Base-by-base conservation (phyloP, 148 eudicot genomes). In the Selenicereus undatus region DNA sequence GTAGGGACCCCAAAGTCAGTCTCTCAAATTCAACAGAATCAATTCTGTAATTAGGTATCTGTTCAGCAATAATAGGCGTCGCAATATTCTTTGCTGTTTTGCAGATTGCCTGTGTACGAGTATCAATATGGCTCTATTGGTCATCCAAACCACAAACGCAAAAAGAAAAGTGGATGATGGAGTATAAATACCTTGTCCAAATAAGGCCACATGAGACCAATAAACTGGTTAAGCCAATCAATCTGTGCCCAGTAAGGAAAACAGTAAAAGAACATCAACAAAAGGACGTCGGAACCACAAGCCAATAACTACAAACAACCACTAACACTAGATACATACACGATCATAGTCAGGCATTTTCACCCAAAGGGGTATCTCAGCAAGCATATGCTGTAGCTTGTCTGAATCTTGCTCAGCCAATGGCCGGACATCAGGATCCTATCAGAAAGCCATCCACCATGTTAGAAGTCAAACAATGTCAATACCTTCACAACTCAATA, bases 311-410 rank as follows among this genome's bases (percentile, higher is more conserved):
- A 78, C 36, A 11, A 48, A 79, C 22, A 88, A 70, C 51, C 16
- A 27, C 5, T 18, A 66, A 66, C 35, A 27, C 35, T 66, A 64
- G 69, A 27, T 73, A 76, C 97, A 66, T 90, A 94, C 98, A 78
- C 98, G 93, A 13, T 94, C 97, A 89, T 86, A 93, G 75, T 94
- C 98, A 65, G 98, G 98, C 79, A 88, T 89, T 82, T 94, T 94
- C 79, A 94, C 94, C 98, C 97, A 94, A 30, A 82, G 81, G 32
- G 97, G 98, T 86, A 93, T 94, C 87, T 94, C 98, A 82, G 90
- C 88, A 83, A 94, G 93, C 83, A 94, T 72, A 74, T 60, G 82
- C 85, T 87, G 93, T 86, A 94, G 80, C 77, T 80, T 82, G 52
- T 86, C 82, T 50, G 92, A 56, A 82, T 94, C 98, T 86, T 86